These are phyloP conservation scores for Trichoderma koningiopsis DNA, from an alignment of 2,329 filamentous ascomycete species.

Conservation along the genomic window DNA sequence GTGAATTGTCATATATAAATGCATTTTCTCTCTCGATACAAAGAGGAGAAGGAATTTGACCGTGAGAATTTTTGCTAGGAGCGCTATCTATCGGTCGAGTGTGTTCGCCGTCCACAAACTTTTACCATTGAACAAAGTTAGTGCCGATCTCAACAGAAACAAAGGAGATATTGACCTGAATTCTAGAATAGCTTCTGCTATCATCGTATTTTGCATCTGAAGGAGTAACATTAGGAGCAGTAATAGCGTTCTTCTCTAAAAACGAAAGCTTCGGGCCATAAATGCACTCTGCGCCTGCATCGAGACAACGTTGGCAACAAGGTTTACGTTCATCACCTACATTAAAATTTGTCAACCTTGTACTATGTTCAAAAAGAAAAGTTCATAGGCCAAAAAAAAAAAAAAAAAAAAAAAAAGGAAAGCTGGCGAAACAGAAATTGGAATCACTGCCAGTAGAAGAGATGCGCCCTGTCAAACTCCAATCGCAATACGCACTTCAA, in stretches of 20 bases:
- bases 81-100: background rate
- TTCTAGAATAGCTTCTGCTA: background rate
- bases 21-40: background rate
- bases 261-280: slow-evolving; percentile 8
- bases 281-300: slow-evolving; percentile 4
- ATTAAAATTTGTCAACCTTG: background rate
- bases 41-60: background rate
- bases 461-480: background rate
- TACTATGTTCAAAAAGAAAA: background rate
- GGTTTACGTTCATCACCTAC: slow-evolving; percentile 12
- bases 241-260: slow-evolving; percentile 5
- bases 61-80: background rate
- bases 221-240: background rate
- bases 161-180: background rate
- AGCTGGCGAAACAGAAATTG: background rate
- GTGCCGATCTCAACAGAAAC: background rate
- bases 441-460: background rate
- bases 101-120: background rate
- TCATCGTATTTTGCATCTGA: background rate
- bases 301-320: slow-evolving; percentile 6
- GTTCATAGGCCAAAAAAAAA: too few species aligned
- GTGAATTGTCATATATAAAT: background rate
- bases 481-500: background rate
- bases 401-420: too few species aligned
- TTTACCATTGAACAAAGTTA: background rate